These are phyloP conservation scores for Agrocybe praecox DNA, from an alignment of 768 basidiomycete species.

Conservation along the genomic window DNA sequence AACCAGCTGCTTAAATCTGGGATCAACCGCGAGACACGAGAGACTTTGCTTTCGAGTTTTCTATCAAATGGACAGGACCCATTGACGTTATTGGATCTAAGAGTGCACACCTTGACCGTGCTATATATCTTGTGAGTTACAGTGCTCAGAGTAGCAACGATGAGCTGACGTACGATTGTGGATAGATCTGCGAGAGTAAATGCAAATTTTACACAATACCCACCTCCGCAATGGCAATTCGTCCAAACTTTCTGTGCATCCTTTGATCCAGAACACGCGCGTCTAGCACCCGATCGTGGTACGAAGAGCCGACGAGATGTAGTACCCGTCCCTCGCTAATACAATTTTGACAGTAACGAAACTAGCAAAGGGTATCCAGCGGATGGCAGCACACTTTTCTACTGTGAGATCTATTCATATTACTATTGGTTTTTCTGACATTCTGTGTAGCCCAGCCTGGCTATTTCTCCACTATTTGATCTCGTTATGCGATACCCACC, in stretches of 20 bases:
- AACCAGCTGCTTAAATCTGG: slow-evolving; percentile 47
- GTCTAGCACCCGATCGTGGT: slow-evolving; percentile 74
- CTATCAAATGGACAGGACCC: slow-evolving; percentile 71
- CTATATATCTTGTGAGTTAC: slow-evolving; percentile 72
- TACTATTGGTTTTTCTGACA: background rate
- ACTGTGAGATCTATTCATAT: slow-evolving; percentile 46
- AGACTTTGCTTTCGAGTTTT: slow-evolving; percentile 54
- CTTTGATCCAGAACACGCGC: slow-evolving; percentile 67
- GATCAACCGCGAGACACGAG: slow-evolving; percentile 59
- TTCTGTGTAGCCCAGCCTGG: slow-evolving; percentile 31
- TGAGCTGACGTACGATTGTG: background rate
- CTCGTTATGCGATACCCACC: slow-evolving; percentile 68
- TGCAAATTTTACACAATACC: slow-evolving; percentile 31
- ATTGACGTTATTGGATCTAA: slow-evolving; percentile 55
- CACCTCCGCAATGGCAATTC: slow-evolving; percentile 41
- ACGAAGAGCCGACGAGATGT: slow-evolving; percentile 1
- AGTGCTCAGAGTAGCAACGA: background rate
- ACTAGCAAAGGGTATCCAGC: slow-evolving; percentile 65
- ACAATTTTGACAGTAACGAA: slow-evolving; percentile 51
- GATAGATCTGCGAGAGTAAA: slow-evolving; percentile 60
- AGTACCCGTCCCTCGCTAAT: background rate
- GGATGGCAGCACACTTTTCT: slow-evolving; percentile 46
- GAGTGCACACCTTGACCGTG: slow-evolving; percentile 61
- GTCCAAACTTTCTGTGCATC: slow-evolving; percentile 59
- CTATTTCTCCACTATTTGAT: slow-evolving; percentile 59